Evolutionary conservation across 2,329 filamentous ascomycete species (phyloP), one percentile per base, ranked within the genome.

Genomic region (Penicillium vulpinum): DNA sequence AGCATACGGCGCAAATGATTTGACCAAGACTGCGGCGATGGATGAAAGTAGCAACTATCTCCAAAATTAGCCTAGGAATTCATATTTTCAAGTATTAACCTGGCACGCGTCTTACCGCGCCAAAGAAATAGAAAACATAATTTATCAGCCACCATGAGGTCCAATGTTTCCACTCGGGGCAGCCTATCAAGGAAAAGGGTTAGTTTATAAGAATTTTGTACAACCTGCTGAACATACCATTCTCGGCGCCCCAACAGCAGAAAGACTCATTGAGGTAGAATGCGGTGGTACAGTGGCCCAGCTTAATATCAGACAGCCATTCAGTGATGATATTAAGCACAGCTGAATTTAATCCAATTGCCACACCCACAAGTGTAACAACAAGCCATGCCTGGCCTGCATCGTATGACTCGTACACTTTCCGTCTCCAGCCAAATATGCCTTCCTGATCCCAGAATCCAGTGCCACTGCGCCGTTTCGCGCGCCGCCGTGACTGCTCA

Each of bases 241-340:
- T 88, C 67, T 97, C 92, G 54, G 94, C 90, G 36, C 94, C 94
- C 92, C 92, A 99, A 73, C 94, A 99, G 77, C 94, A 99, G 74
- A 99, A 99, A 73, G 85, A 89, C 81, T 97, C 91, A 75, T 99
- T 99, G 56, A 99, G 82, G 72, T 99, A 99, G 75, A 97, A 99
- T 3, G 88, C 93, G 9, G 92, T 97, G 13, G 87, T 89, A 80
- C 94, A 99, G 76, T 97, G 88, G n/a, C 94, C 94, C 70, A 93
- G 81, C 79, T 97, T 99, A 72, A 97, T 88, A 76, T 99, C 94
- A 35, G 91, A 89, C 60, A 99, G 80, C 93, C 94, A 99, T 76
- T 99, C 94, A 10, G 93, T 97, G 41, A 95, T 85, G 64, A 99
- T 97, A 71, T 96, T 97, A 58, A 99, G 78, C 57, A 96, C 87